Base-by-base conservation (phyloP, 257 asterid genomes). In the Striga asiatica region DNA sequence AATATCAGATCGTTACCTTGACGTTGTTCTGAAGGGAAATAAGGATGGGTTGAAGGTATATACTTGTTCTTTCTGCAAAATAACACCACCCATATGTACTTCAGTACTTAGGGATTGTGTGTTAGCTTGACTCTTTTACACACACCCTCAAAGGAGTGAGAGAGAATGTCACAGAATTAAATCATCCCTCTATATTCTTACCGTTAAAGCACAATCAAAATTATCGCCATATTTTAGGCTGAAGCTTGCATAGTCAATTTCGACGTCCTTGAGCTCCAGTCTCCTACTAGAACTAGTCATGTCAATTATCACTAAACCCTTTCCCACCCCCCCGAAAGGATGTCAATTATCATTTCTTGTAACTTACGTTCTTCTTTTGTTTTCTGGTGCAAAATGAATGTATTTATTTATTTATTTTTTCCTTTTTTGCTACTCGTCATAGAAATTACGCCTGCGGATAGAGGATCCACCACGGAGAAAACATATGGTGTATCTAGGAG, bases 381-480 rank as follows among this genome's bases (percentile, higher is more conserved):
- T 35, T 31, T 43, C 38, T 17, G 14, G 27, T 29, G 24, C 9
- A 29, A 4, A 58, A 38, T 27, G 14, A 27, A 6, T 32, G 21
- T 46, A 62, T 29, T 5, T 4, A n/a, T n/a, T n/a, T n/a, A n/a
- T n/a, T n/a, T n/a, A n/a, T n/a, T n/a, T n/a, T n/a, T n/a, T n/a
- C n/a, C n/a, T 55, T 46, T 17, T 43, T 68, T 61, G 8, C 67
- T 65, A 25, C 48, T 62, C 4, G n/a, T 51, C 39, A 43, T 50
- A 88, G 98, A 92, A 92, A 82, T 71, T 88, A 71, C 83, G 94
- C 9, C 73, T 92, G 68, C 67, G 98, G 67, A 88, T 92, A 67
- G 98, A 92, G 73, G 98, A 92, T 72, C 98, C 97, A 16, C 98
- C 98, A 27, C 78, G 98, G 56, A 83, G 97, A 72, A 92, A 92